Evolutionary conservation across 2,329 filamentous ascomycete genomes (phyloP).

Genomic region (Fusarium proliferatum): DNA sequence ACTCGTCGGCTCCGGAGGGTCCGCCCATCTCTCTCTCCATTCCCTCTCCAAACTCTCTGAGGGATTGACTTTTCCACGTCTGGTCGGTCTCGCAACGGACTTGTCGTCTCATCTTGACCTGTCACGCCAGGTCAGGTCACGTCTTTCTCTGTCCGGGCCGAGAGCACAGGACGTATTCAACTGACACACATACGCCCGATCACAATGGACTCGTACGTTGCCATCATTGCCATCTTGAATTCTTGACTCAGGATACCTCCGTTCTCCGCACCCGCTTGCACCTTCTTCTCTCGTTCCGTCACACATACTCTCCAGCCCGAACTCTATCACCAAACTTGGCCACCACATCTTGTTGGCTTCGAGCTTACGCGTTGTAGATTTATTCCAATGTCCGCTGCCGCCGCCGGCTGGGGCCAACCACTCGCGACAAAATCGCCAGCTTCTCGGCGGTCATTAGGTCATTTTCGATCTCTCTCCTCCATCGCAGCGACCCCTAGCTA

Average conservation of each 20-base stretch:
- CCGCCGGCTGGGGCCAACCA: conserved; percentile 64
- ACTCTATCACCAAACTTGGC: conserved; percentile 27
- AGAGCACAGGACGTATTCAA: conserved; percentile 41
- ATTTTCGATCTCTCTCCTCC: conserved; percentile 65
- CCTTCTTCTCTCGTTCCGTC: conserved; percentile 5
- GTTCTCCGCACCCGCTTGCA: conserved; percentile 10
- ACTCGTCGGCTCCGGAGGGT: conserved; percentile 32
- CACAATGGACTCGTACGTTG: conserved; percentile 49
- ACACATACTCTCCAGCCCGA: conserved; percentile 10
- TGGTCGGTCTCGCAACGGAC: conserved; percentile 6
- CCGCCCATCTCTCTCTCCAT: conserved; percentile 31
- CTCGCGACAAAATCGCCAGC: conserved; percentile 43
- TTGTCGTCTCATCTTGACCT: conserved; percentile 27
- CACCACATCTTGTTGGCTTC: conserved; percentile 7
- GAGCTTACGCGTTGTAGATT: conserved; percentile 55
- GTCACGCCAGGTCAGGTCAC: conserved; percentile 42
- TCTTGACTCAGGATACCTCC: conserved; percentile 28
- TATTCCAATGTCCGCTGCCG: conserved; percentile 55
- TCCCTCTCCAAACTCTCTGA: conserved; percentile 13
- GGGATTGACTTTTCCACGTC: conserved; percentile 17
- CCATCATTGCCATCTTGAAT: conserved; percentile 23
- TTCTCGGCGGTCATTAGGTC: conserved; percentile 55
- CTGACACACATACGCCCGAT: conserved; percentile 40
- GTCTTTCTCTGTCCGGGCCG: conserved; percentile 39
- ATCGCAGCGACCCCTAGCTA: conserved; percentile 57